Evolutionary conservation across 148 eudicot genomes (phyloP).

Genomic region (Chenopodium berlandieri): DNA sequence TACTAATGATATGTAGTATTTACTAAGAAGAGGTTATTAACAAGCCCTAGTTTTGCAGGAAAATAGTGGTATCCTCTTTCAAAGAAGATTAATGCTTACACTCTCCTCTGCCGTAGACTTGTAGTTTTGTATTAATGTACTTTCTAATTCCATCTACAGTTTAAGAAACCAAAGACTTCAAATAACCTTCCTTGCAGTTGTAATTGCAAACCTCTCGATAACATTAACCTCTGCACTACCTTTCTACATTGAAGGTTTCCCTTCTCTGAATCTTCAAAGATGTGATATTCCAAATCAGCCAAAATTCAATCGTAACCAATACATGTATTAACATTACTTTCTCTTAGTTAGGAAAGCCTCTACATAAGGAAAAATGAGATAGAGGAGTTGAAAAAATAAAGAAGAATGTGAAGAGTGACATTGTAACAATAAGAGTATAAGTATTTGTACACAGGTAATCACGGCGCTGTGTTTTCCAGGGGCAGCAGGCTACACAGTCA

Average conservation of each 20-base stretch:
- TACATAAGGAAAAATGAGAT: neutral
- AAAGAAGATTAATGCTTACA: too few relatives aligned
- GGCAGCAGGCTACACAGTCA: neutral
- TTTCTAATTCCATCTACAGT: too few relatives aligned
- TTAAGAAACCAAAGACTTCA: too few relatives aligned
- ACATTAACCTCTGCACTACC: neutral
- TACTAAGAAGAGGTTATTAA: too few relatives aligned
- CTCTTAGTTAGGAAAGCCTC: neutral
- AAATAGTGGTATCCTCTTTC: too few relatives aligned
- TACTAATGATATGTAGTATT: too few relatives aligned
- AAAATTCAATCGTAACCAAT: neutral
- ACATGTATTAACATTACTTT: neutral
- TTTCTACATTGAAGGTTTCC: neutral
- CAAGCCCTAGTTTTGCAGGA: too few relatives aligned
- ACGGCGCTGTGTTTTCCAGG: neutral
- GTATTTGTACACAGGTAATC: neutral
- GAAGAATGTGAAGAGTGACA: neutral
- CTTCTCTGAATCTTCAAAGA: neutral
- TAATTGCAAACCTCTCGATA: neutral
- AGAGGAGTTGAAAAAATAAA: neutral
- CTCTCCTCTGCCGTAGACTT: too few relatives aligned
- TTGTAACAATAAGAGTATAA: neutral
- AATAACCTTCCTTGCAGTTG: neutral
- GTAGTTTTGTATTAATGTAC: too few relatives aligned
- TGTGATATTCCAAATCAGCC: neutral